Conservation (phyloP, 2,329 filamentous ascomycete genomes). For the Colletotrichum costaricense region DNA sequence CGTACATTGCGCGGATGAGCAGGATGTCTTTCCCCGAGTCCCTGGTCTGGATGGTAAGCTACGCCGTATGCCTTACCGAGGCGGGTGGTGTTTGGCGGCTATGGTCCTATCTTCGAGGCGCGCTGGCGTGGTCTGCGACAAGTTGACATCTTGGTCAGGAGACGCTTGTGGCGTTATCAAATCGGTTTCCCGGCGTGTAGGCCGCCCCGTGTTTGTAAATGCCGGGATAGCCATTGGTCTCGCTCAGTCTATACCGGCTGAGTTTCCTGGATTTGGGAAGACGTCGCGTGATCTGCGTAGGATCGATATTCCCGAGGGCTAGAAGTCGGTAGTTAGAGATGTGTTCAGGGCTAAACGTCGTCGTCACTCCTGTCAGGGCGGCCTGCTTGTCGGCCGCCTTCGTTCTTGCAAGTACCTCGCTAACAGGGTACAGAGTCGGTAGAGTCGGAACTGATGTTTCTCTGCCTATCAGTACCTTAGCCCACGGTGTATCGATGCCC, state of each 20-base stretch:
- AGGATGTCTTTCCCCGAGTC: constrained; percentile 1
- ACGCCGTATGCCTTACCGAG: not conserved
- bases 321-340: not conserved
- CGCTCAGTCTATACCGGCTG: not conserved
- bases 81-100: not conserved
- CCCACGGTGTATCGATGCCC: not conserved
- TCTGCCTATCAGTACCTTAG: not conserved
- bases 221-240: not conserved
- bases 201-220: not conserved
- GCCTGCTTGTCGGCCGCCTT: not conserved
- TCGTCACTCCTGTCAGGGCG: not conserved
- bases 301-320: not conserved
- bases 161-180: not conserved
- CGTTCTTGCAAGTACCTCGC: not conserved
- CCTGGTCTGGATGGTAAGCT: not conserved
- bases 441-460: not conserved
- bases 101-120: not conserved
- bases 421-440: not conserved
- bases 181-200: not conserved
- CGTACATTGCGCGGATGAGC: not conserved
- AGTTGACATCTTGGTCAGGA: not conserved
- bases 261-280: not conserved
- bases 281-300: not conserved
- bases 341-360: not conserved
- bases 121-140: not conserved